These are phyloP conservation scores for Piromyces sp. DNA, from an alignment of 192 early-diverging fungal genomes.

Conservation along the genomic window DNA sequence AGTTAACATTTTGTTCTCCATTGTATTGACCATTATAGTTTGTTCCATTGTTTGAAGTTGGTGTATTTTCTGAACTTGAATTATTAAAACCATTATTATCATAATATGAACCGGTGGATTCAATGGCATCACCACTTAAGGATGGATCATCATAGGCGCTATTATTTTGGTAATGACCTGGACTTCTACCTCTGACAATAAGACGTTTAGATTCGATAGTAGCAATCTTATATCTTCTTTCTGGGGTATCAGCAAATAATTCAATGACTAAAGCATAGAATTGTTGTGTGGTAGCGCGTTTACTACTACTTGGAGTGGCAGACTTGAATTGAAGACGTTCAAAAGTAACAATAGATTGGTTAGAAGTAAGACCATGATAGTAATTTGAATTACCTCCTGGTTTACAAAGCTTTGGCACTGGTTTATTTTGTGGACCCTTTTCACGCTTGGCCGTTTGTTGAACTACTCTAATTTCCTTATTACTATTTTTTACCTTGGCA, in stretches of 20 bases:
- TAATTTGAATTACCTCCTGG: not conserved
- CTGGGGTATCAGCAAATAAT: slow-evolving; percentile 47
- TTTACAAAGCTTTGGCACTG: slow-evolving; percentile 1
- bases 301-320: slow-evolving; percentile 89
- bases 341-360: slow-evolving; percentile 38
- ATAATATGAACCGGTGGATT: not conserved
- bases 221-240: slow-evolving; percentile 33
- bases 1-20: not conserved
- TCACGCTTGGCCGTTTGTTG: slow-evolving; percentile 88
- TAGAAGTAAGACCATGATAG: not conserved
- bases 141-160: not conserved
- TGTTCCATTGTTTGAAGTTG: too few relatives aligned
- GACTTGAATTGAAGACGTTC: slow-evolving; percentile 94
- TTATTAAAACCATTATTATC: not conserved
- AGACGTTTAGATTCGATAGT: slow-evolving; percentile 56
- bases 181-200: slow-evolving; percentile 81
- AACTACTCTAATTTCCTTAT: slow-evolving; percentile 63
- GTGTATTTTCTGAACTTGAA: too few relatives aligned
- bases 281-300: slow-evolving; percentile 80
- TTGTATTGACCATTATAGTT: not conserved
- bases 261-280: slow-evolving; percentile 74
- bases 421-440: slow-evolving; percentile 50
- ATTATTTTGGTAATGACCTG: slow-evolving; percentile 75
- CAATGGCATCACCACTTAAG: not conserved
- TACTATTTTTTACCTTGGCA: slow-evolving; percentile 52